Evolutionary conservation across 73 alveolate species (phyloP).

Genomic region (Tetrahymena malaccensis): DNA sequence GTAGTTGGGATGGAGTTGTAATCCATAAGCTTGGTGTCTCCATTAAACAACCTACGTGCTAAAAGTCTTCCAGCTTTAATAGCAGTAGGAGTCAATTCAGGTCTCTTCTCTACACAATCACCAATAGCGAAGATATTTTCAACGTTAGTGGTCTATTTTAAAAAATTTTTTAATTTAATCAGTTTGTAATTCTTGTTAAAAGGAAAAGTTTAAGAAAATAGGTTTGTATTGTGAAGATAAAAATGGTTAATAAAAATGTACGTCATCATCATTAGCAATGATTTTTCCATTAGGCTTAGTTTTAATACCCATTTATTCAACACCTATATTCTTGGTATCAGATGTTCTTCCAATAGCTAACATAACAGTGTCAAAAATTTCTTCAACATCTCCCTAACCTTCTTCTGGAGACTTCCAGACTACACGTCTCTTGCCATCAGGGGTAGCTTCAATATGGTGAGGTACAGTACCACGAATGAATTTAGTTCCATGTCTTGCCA

Average conservation of each 20-base stretch:
- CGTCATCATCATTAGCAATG: constrained; percentile 69
- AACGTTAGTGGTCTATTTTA: constrained; percentile 56
- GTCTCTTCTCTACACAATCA: constrained; percentile 87
- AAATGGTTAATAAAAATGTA: not conserved
- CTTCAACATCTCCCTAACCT: constrained; percentile 50
- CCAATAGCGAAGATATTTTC: constrained; percentile 95
- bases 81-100: constrained; percentile 98
- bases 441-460: constrained; percentile 57
- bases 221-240: too few species aligned
- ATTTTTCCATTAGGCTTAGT: constrained; percentile 63
- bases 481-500: constrained; percentile 78
- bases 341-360: constrained; percentile 95
- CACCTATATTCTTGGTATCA: constrained; percentile 61
- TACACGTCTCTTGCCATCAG: constrained; percentile 61
- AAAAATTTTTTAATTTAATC: too few species aligned
- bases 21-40: constrained; percentile 79
- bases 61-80: constrained; percentile 93
- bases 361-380: constrained; percentile 75
- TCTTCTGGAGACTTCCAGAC: constrained; percentile 65
- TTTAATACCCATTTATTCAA: constrained; percentile 73
- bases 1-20: constrained; percentile 95
- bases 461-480: constrained; percentile 83
- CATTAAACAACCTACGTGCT: constrained; percentile 83
- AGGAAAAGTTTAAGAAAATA: too few species aligned
- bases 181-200: too few species aligned